A percentile compares a stretch with the other conserved stretches of the same genome.
Conservation (phyloP, 1,139 yeast species). For the Arxiozyma telluris region DNA sequence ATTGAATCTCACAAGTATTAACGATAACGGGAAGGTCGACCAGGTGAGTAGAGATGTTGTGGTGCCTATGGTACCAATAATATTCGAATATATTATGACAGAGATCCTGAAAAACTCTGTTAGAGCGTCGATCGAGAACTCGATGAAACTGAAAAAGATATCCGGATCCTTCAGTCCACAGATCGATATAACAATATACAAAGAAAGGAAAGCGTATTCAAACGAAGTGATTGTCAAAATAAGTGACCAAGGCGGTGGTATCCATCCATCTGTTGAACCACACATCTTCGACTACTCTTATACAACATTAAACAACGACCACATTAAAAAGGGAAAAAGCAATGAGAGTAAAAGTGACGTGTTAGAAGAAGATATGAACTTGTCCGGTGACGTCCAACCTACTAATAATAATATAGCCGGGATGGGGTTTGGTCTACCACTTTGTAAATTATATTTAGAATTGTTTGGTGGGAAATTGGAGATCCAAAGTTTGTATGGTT, state of each 20-base stretch:
- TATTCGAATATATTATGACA: constrained; percentile 75
- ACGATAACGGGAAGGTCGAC: background rate
- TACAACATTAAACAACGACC: constrained; percentile 46
- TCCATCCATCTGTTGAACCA: constrained; percentile 52
- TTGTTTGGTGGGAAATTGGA: constrained; percentile 69
- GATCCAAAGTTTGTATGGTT: constrained; percentile 71
- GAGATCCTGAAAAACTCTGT: constrained; percentile 84
- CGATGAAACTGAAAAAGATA: constrained; percentile 29
- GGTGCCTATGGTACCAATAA: constrained; percentile 78
- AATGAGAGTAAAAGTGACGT: constrained; percentile 31
- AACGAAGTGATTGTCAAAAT: constrained; percentile 53
- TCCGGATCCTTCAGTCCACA: constrained; percentile 39
- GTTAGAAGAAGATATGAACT: constrained; percentile 49
- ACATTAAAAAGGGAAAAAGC: constrained; percentile 34
- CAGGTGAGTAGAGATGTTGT: constrained; percentile 39
- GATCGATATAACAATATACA: constrained; percentile 43
- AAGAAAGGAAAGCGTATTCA: constrained; percentile 26
- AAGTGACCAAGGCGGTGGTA: constrained; percentile 86
- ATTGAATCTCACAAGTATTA: background rate
- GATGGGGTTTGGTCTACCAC: constrained; percentile 90
- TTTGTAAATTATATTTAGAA: constrained; percentile 65
- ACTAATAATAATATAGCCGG: constrained; percentile 73
- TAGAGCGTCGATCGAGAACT: constrained; percentile 73
- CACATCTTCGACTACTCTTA: constrained; percentile 80
- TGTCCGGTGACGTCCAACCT: background rate